These are phyloP conservation scores for Capillidium heterosporum DNA, from an alignment of 371 early-diverging fungal genomes.

Conservation along the genomic window DNA sequence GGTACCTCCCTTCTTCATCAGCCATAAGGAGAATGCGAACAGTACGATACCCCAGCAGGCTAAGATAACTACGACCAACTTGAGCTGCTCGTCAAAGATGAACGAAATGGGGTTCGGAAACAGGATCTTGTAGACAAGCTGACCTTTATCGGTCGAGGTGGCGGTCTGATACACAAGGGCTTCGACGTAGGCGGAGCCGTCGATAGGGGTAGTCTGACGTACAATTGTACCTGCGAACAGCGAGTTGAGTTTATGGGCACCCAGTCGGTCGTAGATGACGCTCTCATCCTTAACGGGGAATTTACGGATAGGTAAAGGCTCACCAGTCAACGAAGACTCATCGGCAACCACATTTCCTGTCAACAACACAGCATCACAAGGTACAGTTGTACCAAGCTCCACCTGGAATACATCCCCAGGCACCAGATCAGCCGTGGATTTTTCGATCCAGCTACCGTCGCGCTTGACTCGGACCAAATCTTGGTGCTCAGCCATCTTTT, in stretches of 20 bases:
- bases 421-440: conserved; percentile 33
- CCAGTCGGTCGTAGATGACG: conserved; percentile 8
- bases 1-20: conserved; percentile 22
- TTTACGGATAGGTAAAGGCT: conserved; percentile 47
- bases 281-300: conserved; percentile 29
- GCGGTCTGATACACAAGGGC: conserved; percentile 56
- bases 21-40: conserved; percentile 35
- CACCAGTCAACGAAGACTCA: conserved; percentile 73
- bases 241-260: conserved; percentile 18
- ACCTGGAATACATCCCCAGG: conserved; percentile 35
- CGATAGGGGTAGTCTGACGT: conserved; percentile 9
- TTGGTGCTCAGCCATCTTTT: conserved; percentile 40
- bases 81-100: conserved; percentile 53
- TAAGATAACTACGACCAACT: conserved; percentile 37
- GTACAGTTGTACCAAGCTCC: conserved; percentile 14
- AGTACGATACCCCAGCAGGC: conserved; percentile 36
- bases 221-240: conserved; percentile 28
- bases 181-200: conserved; percentile 8
- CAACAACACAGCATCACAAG: conserved; percentile 46
- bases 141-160: conserved; percentile 59
- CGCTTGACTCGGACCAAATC: conserved; percentile 36
- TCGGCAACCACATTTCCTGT: conserved; percentile 38
- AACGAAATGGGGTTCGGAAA: conserved; percentile 49
- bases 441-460: conserved; percentile 25
- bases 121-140: conserved; percentile 57